These are phyloP conservation scores for Onygenales sp. DNA, from an alignment of 2,329 filamentous ascomycete species.

Conservation along the genomic window DNA sequence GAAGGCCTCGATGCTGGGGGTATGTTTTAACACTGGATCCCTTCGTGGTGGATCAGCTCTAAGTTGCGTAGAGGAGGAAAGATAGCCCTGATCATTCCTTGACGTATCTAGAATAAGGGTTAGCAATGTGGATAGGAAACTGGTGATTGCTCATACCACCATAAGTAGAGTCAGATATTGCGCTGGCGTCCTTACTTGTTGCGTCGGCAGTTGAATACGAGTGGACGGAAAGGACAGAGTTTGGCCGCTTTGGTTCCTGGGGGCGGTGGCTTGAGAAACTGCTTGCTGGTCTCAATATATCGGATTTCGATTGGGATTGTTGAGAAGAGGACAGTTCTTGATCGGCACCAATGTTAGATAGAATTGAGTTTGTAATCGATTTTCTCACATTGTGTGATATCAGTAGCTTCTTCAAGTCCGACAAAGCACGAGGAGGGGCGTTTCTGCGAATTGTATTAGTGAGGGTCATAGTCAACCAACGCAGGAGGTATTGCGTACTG, in stretches of 20 bases:
- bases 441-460: conserved; percentile 38
- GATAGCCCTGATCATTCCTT: conserved; percentile 5
- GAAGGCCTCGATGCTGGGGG: conserved; percentile 10
- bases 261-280: conserved; percentile 17
- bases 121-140: background rate
- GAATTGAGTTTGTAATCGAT: conserved; percentile 73
- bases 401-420: conserved; percentile 78
- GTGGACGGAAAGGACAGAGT: conserved; percentile 11
- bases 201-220: conserved; percentile 10
- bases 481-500: conserved; percentile 40
- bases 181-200: conserved; percentile 8
- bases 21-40: conserved; percentile 8
- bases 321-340: conserved; percentile 15
- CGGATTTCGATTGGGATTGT: conserved; percentile 13
- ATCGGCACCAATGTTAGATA: conserved; percentile 54
- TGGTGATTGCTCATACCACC: background rate
- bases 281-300: conserved; percentile 15
- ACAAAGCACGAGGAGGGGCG: conserved; percentile 74
- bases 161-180: background rate
- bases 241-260: conserved; percentile 18
- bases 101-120: background rate
- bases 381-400: conserved; percentile 76
- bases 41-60: conserved; percentile 7
- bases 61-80: background rate
- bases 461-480: background rate